Conservation (phyloP, 169 alveolate genomes). For the Cryptosporidium muris region DNA sequence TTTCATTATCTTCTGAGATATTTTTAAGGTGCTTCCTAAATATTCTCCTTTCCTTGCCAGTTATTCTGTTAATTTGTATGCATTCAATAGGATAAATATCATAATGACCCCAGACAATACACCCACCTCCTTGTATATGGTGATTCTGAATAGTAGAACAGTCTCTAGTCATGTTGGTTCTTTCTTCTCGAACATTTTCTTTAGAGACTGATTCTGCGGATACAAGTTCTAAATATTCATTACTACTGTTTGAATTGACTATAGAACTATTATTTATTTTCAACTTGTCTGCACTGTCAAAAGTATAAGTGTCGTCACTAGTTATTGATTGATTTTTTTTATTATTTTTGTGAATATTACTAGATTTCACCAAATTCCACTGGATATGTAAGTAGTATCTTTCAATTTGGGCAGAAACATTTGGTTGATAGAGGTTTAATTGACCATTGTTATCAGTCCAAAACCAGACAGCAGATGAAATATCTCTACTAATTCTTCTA, state of each 20-base stretch:
- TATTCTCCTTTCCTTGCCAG: conserved; percentile 62
- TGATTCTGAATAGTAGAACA: no score
- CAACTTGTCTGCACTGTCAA: no score
- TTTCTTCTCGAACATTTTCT: no score
- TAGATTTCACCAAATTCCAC: conserved; percentile 33
- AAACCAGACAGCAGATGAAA: conserved; percentile 67
- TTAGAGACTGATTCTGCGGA: no score
- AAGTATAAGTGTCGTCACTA: neutral
- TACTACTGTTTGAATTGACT: neutral
- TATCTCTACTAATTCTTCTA: conserved; percentile 67
- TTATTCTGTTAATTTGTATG: conserved; percentile 54
- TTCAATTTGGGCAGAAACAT: conserved; percentile 66
- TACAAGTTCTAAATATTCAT: no score
- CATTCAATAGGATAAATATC: conserved; percentile 68
- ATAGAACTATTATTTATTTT: neutral
- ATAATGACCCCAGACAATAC: conserved; percentile 62
- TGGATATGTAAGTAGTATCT: conserved; percentile 64
- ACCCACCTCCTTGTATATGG: conserved; percentile 5
- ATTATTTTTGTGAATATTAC: neutral
- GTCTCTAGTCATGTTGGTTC: no score
- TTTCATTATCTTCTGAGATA: neutral
- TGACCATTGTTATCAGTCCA: conserved; percentile 67
- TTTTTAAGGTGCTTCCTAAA: conserved; percentile 36
- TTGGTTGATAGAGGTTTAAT: conserved; percentile 56
- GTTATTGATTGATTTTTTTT: neutral